Evolutionary conservation across 2,329 filamentous ascomycete genomes (phyloP).

Genomic region (Teratosphaeria gauchensis): DNA sequence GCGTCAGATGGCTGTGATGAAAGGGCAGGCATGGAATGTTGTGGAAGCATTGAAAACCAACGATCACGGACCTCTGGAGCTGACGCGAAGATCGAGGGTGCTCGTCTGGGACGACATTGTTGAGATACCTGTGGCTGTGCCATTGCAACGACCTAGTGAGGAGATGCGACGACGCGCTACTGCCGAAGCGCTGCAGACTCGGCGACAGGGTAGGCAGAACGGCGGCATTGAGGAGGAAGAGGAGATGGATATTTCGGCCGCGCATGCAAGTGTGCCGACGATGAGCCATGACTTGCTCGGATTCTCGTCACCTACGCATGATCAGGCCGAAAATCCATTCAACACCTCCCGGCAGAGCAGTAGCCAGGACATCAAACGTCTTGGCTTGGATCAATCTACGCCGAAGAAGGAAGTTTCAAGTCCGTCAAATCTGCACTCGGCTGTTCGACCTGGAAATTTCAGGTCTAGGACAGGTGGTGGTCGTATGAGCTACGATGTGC

Average conservation of each 20-base stretch:
- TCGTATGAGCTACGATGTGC: constrained; percentile 14
- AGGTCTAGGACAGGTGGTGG: constrained; percentile 22
- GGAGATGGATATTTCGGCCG: constrained; percentile 82
- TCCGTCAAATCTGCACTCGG: neutral
- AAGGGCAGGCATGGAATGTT: constrained; percentile 98
- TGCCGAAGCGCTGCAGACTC: constrained; percentile 1
- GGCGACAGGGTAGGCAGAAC: constrained; percentile 6
- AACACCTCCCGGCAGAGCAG: constrained; percentile 39
- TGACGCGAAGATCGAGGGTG: constrained; percentile 81
- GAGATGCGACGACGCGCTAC: constrained; percentile 60
- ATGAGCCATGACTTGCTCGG: constrained; percentile 59
- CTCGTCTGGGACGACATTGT: constrained; percentile 98
- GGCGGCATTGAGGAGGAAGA: constrained; percentile 49
- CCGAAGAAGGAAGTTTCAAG: neutral
- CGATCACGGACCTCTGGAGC: constrained; percentile 86
- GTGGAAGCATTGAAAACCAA: constrained; percentile 90
- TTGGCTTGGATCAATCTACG: constrained; percentile 8
- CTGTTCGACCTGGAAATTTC: constrained; percentile 12
- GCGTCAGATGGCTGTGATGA: constrained; percentile 97
- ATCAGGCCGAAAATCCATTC: constrained; percentile 35
- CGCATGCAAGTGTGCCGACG: constrained; percentile 48
- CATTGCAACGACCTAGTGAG: constrained; percentile 73
- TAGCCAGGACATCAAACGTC: constrained; percentile 26
- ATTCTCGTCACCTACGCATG: constrained; percentile 27
- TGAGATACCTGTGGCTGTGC: constrained; percentile 88